Evolutionary conservation across 1,139 yeast species (phyloP), one percentile per base, ranked within the genome.

Genomic region (Saccharomyces hybrid): DNA sequence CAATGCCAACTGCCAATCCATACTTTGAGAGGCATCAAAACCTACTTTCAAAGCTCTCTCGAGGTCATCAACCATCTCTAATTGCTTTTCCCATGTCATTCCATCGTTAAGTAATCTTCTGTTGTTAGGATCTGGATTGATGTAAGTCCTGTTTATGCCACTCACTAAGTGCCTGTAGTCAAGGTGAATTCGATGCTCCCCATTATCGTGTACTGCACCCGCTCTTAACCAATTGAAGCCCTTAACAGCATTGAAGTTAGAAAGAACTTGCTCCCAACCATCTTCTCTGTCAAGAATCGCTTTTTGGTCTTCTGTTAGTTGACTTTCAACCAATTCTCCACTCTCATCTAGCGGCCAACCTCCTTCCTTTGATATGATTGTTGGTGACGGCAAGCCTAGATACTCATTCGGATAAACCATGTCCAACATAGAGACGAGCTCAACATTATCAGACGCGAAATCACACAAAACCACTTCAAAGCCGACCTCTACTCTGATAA

Each of bases 391-490:
- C 48, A 78, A 66, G 0, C 70, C 73, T 6, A 77, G 55, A 4
- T 73, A 53, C 3, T 74, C 74, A n/a, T 73, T 68, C 2, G 67
- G 68, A 54, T 68, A 64, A 2, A 68, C 64, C 49, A 78, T 59
- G 0, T 78, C 70, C 7, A 74, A 68, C 59, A 77, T 78, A 1
- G 78, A 73, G 7, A 79, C 72, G 48, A 81, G 58, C 53, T 74
- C 73, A 6, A 80, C 48, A 53, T 74, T 73, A 6, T 72, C 75
- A 31, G 63, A 61, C 50, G 68, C 56, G 64, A 82, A 80, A 61
- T 81, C 79, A 67, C 86, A 82, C 19, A 81, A 55, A 9, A 81
- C 72, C 21, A 81, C 73, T 64, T 82, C 86, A 63, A 74, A 82
- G 0, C 84, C 84, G 48, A 78, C 69, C 61, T 81, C 85, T 28